Percentiles rank a stretch among this genome's conserved stretches.
phyloP scores from a whole-genome alignment of 2,329 filamentous ascomycete genomes.

The Aciculosporium take region DNA sequence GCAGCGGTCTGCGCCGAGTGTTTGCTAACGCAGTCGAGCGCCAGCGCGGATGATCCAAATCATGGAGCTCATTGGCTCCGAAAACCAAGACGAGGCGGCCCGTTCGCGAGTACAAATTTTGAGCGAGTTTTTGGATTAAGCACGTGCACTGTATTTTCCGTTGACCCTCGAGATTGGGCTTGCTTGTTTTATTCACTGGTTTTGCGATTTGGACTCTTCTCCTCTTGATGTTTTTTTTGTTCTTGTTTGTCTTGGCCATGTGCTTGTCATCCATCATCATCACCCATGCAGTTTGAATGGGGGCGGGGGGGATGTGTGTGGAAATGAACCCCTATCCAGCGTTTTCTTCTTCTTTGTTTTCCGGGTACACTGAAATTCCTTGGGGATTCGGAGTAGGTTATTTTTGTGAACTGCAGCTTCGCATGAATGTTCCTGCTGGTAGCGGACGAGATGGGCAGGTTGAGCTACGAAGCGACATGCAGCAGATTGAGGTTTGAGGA shows the following conservation, averaged over 20 bases:
- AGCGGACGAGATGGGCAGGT: too few relatives aligned
- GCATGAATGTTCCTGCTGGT: too few relatives aligned
- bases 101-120: conserved; percentile 44
- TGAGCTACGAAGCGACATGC: too few relatives aligned
- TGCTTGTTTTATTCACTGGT: background rate
- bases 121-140: conserved; percentile 32
- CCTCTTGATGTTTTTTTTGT: background rate
- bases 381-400: too few relatives aligned
- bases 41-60: conserved; percentile 49
- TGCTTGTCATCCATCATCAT: too few relatives aligned
- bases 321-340: too few relatives aligned
- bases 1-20: background rate
- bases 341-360: background rate
- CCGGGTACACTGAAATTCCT: too few relatives aligned
- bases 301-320: too few relatives aligned
- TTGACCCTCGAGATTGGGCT: background rate
- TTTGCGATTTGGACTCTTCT: too few relatives aligned
- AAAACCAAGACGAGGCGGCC: conserved; percentile 45
- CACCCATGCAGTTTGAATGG: too few relatives aligned
- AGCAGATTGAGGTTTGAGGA: too few relatives aligned
- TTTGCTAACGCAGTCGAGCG: background rate
- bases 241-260: background rate
- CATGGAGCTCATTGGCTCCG: conserved; percentile 44
- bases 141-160: background rate
- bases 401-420: too few relatives aligned